These are phyloP conservation scores for Colletotrichum neosansevieriae DNA, from an alignment of 2,329 filamentous ascomycete genomes.

Conservation along the genomic window DNA sequence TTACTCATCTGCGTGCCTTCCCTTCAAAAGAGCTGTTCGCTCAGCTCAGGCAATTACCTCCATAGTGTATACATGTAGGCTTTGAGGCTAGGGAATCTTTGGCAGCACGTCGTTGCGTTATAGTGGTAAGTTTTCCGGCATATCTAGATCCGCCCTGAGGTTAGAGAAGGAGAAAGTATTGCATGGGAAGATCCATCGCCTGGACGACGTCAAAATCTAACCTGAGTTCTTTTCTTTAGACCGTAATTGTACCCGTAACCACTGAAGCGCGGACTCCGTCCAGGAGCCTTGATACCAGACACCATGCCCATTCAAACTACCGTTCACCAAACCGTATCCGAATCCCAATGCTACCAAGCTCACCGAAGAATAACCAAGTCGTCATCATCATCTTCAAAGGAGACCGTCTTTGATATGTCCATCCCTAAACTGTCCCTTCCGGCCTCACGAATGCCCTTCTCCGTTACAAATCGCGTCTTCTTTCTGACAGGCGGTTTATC, in stretches of 20 bases:
- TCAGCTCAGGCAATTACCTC: too few relatives aligned
- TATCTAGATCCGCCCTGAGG: too few relatives aligned
- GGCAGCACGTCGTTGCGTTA: too few relatives aligned
- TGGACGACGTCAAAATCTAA: background rate
- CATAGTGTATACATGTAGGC: too few relatives aligned
- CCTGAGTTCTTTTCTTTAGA: background rate
- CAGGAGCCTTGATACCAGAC: conserved; percentile 25
- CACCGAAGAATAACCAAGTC: conserved; percentile 61
- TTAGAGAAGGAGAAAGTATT: background rate
- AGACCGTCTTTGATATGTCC: conserved; percentile 50
- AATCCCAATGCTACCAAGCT: conserved; percentile 24
- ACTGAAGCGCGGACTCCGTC: conserved; percentile 20
- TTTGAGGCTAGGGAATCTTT: too few relatives aligned
- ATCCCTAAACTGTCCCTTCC: conserved; percentile 78
- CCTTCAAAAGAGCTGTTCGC: too few relatives aligned
- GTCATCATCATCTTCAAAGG: conserved; percentile 56
- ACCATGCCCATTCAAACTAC: conserved; percentile 4
- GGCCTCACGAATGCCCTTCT: conserved; percentile 81
- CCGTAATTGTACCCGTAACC: conserved; percentile 15
- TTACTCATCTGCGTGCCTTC: background rate
- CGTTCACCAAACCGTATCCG: background rate
- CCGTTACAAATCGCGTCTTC: conserved; percentile 84
- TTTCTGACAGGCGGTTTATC: conserved; percentile 67
- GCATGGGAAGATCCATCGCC: background rate
- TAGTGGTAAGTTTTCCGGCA: too few relatives aligned